Percentiles rank a stretch among this genome's conserved stretches.
Conservation (phyloP, 2,329 filamentous ascomycete species). For the Aureobasidium subglaciale region DNA sequence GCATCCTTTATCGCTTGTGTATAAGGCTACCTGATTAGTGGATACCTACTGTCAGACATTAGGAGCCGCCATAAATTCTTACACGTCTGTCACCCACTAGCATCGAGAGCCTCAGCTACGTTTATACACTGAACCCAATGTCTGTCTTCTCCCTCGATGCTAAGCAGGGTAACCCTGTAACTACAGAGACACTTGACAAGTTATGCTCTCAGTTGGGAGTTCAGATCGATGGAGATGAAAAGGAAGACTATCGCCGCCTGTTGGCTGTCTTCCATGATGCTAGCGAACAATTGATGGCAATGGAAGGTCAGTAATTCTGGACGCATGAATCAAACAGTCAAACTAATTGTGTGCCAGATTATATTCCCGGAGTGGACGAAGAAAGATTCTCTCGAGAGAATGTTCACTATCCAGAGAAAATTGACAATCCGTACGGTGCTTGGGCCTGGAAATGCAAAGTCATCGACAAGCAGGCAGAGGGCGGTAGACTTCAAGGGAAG, state of each 20-base stretch:
- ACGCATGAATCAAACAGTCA: background rate
- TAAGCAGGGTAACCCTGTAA: slow-evolving; percentile 29
- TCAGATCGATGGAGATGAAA: slow-evolving; percentile 28
- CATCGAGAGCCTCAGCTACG: no score
- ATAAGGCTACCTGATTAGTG: no score
- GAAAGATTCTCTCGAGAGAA: slow-evolving; percentile 31
- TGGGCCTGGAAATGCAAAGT: slow-evolving; percentile 39
- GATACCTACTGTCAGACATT: no score
- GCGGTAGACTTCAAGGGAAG: slow-evolving; percentile 28
- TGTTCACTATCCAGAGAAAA: slow-evolving; percentile 28
- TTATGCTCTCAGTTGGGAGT: slow-evolving; percentile 30
- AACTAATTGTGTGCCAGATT: slow-evolving; percentile 21
- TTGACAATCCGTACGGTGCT: slow-evolving; percentile 33
- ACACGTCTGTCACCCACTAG: no score
- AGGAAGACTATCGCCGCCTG: slow-evolving; percentile 33
- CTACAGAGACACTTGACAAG: slow-evolving; percentile 26
- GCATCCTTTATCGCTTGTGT: no score
- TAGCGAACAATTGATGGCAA: slow-evolving; percentile 31
- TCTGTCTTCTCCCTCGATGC: slow-evolving; percentile 33
- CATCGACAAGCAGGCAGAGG: slow-evolving; percentile 24
- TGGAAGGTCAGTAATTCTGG: slow-evolving; percentile 21
- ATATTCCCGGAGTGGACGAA: slow-evolving; percentile 27
- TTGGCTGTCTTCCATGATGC: slow-evolving; percentile 35
- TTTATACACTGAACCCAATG: no score
- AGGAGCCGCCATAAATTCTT: no score